A percentile compares a stretch with the other conserved stretches of the same genome.
phyloP scores from a whole-genome alignment of 805 yeast genomes.

The Yamadazyma phyllophila region DNA sequence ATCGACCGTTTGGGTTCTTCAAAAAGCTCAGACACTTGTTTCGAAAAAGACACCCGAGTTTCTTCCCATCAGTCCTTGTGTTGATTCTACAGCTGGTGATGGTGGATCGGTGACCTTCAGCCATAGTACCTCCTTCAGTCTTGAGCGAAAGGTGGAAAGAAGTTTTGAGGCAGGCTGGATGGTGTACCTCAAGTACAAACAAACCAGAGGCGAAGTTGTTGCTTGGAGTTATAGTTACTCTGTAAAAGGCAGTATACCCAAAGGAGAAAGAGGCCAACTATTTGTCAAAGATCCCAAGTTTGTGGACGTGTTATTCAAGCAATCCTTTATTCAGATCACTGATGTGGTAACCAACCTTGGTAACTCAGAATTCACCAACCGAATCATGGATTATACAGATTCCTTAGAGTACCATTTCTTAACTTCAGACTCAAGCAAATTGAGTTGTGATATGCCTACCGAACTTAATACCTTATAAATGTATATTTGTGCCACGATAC shows the following conservation, averaged over 20 bases:
- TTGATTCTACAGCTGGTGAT: slow-evolving; percentile 14
- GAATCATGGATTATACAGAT: slow-evolving; percentile 3
- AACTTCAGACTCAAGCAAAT: slow-evolving; percentile 1
- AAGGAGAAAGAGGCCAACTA: slow-evolving; percentile 12
- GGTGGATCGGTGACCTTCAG: slow-evolving; percentile 15
- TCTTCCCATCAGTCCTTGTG: slow-evolving; percentile 17
- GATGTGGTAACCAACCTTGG: background rate
- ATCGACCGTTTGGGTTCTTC: slow-evolving; percentile 5
- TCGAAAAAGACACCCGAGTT: slow-evolving; percentile 8
- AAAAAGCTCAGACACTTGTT: slow-evolving; percentile 7
- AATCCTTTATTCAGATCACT: background rate
- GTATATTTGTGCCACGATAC: background rate
- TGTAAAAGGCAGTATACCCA: slow-evolving; percentile 9
- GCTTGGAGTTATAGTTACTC: slow-evolving; percentile 7
- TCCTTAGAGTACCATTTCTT: slow-evolving; percentile 10
- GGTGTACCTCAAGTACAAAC: slow-evolving; percentile 3
- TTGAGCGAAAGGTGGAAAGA: slow-evolving; percentile 4
- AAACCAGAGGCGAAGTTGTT: slow-evolving; percentile 1
- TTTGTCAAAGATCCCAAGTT: slow-evolving; percentile 10
- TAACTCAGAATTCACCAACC: background rate
- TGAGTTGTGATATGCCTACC: slow-evolving; percentile 5
- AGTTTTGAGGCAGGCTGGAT: slow-evolving; percentile 6
- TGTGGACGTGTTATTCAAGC: slow-evolving; percentile 1
- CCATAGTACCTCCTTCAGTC: slow-evolving; percentile 5
- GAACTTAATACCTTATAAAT: slow-evolving; percentile 1